Base-by-base conservation (phyloP, 1,284 basidiomycete species). In the Ceratobasidium sp. region DNA sequence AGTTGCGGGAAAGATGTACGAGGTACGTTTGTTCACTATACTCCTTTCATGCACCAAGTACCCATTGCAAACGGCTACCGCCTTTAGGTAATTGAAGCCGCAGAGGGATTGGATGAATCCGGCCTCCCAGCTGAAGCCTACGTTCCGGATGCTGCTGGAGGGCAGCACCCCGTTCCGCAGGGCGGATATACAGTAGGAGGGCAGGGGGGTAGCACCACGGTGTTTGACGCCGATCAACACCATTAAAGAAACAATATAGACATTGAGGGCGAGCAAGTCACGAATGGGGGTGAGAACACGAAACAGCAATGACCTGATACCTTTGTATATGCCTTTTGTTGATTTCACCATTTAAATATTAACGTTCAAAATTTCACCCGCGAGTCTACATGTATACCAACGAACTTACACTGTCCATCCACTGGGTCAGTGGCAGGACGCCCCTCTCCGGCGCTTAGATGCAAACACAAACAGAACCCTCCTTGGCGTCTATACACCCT, bases 1-100 rank as follows among this genome's bases (percentile, higher is more conserved):
- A 85, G 96, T 97, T 71, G 97, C 97, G 0, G 96, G 94, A 35
- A 89, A 90, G 79, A 86, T 99, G 83, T 99, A 99, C 85, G 97
- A 98, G 84, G 73, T 76, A 46, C 23, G 64, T 54, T 54, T 5
- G 6, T 64, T 44, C 50, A 3, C 68, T 20, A 20, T 23, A 20
- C 30, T 33, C n/a, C n/a, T 12, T 57, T n/a, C 38, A 20, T 55
- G 10, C 35, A 8, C 30, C n/a, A 33, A 16, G 38, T 38, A 20
- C 16, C 35, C 18, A 35, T 18, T 16, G n/a, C 33, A 18, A 41
- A 30, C 44, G 46, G 23, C 6, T 48, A 48, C 27, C n/a, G 7
- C n/a, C 10, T 44, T 12, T 44, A 76, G 73, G 93, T 98, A 81
- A 96, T 98, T 81, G 97, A 99, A 82, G 86, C 79, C n/a, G 77